A percentile compares a stretch with the other conserved stretches of the same genome.
Conservation (phyloP, 2,329 filamentous ascomycete genomes). For the Periglandula ipomoeae region DNA sequence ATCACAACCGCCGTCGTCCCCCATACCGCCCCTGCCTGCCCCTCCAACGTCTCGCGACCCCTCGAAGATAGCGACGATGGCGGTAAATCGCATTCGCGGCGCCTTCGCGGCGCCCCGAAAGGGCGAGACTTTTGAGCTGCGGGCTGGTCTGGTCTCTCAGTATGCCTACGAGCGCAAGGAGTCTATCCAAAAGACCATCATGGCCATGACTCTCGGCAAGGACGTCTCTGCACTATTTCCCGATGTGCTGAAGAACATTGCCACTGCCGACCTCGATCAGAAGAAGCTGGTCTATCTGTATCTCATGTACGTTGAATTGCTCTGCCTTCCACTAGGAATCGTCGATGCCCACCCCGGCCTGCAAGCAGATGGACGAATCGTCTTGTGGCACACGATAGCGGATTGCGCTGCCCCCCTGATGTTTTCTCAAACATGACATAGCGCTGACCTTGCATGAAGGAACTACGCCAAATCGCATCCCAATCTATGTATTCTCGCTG, state of each 20-base stretch:
- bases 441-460: slow-evolving; percentile 38
- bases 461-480: slow-evolving; percentile 99
- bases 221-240: slow-evolving; percentile 96
- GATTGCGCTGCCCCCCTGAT: neutral
- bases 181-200: slow-evolving; percentile 98
- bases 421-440: neutral
- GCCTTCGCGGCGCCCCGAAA: slow-evolving; percentile 90
- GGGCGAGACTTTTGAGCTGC: slow-evolving; percentile 95
- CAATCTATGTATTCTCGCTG: slow-evolving; percentile 94
- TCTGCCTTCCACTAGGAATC: neutral
- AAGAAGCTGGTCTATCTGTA: slow-evolving; percentile 99
- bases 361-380: neutral
- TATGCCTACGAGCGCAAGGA: slow-evolving; percentile 99
- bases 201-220: slow-evolving; percentile 99
- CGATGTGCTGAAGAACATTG: slow-evolving; percentile 98
- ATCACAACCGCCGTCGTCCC: neutral
- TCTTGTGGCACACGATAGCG: neutral
- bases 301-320: slow-evolving; percentile 56
- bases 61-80: slow-evolving; percentile 49
- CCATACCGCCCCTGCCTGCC: slow-evolving; percentile 13
- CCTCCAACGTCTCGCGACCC: slow-evolving; percentile 15
- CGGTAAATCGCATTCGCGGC: slow-evolving; percentile 90
- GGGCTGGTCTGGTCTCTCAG: slow-evolving; percentile 91
- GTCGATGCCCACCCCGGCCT: neutral
- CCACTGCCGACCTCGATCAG: slow-evolving; percentile 87